A percentile compares a stretch with the other conserved stretches of the same genome.
Evolutionary conservation across 1,139 yeast species (phyloP).

Genomic region (Pichia sp.): DNA sequence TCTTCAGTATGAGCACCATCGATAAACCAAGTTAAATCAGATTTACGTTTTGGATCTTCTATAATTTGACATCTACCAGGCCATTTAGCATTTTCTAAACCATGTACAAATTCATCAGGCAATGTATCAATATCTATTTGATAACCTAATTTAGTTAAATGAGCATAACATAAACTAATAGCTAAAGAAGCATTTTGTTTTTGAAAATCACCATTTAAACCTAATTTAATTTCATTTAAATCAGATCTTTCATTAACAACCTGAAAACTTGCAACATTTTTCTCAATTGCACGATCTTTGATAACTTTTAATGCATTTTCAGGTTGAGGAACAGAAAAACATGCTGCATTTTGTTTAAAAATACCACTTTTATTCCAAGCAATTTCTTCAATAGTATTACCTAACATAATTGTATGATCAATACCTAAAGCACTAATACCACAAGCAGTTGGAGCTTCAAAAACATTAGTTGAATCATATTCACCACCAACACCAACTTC

Average conservation of each 20-base stretch:
- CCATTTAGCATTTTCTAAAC: slow-evolving; percentile 72
- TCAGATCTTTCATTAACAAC: slow-evolving; percentile 45
- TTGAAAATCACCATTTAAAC: slow-evolving; percentile 87
- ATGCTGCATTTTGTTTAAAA: slow-evolving; percentile 62
- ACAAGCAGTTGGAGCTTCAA: slow-evolving; percentile 72
- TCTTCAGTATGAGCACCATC: slow-evolving; percentile 98
- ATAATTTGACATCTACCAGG: slow-evolving; percentile 91
- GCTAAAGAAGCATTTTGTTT: slow-evolving; percentile 83
- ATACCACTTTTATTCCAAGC: slow-evolving; percentile 98
- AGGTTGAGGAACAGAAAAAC: slow-evolving; percentile 54
- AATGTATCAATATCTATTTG: slow-evolving; percentile 32
- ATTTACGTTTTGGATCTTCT: slow-evolving; percentile 35
- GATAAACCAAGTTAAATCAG: slow-evolving; percentile 62
- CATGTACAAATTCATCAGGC: slow-evolving; percentile 54
- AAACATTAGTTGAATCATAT: slow-evolving; percentile 87
- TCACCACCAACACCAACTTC: slow-evolving; percentile 99
- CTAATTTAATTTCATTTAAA: slow-evolving; percentile 45
- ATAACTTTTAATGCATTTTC: slow-evolving; percentile 49
- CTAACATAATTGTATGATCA: slow-evolving; percentile 87
- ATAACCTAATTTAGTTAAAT: slow-evolving; percentile 46
- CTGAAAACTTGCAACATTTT: slow-evolving; percentile 43
- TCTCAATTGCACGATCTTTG: slow-evolving; percentile 59
- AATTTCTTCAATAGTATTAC: slow-evolving; percentile 80
- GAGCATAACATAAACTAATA: slow-evolving; percentile 60
- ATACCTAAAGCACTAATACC: slow-evolving; percentile 87